Evolutionary conservation across 129 eudicot species (phyloP).

Genomic region (Flaveria bidentis): DNA sequence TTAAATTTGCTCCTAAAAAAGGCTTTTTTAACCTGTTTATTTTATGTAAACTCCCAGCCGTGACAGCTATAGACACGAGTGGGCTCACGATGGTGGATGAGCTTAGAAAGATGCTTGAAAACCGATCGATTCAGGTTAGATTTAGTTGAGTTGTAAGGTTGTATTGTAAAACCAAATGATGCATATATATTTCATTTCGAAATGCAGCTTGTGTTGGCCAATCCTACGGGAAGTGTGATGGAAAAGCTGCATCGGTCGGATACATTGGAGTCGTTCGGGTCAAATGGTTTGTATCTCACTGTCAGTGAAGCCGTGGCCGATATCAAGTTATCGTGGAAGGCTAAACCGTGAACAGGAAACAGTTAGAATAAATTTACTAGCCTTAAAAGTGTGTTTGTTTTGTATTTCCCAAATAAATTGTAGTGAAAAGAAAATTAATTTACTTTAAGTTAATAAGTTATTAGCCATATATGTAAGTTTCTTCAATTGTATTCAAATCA

Average conservation of each 20-base stretch:
- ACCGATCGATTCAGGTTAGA: conserved; percentile 65
- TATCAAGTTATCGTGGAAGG: conserved; percentile 35
- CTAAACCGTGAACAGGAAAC: background rate
- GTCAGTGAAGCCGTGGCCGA: conserved; percentile 45
- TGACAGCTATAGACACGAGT: conserved; percentile 91
- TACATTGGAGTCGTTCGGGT: conserved; percentile 25
- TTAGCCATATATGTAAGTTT: background rate
- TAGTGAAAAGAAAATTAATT: background rate
- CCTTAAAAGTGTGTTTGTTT: background rate
- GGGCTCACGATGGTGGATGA: conserved; percentile 68
- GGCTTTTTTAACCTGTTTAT: background rate
- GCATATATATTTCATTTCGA: background rate
- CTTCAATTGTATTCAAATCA: background rate
- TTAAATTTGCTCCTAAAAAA: too few relatives aligned
- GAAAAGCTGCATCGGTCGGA: conserved; percentile 48
- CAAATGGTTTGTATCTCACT: conserved; percentile 31
- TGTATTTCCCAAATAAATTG: background rate
- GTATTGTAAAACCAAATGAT: background rate
- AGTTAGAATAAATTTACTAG: background rate
- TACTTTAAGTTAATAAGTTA: background rate
- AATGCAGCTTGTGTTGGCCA: conserved; percentile 45
- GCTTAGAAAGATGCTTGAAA: conserved; percentile 65
- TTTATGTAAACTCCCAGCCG: conserved; percentile 51
- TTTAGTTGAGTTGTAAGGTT: background rate
- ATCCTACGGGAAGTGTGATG: conserved; percentile 45